A percentile compares a stretch with the other conserved stretches of the same genome.
These are phyloP conservation scores for Diplotaxis tenuifolia DNA, from an alignment of 345 rosid genomes.

Conservation along the genomic window DNA sequence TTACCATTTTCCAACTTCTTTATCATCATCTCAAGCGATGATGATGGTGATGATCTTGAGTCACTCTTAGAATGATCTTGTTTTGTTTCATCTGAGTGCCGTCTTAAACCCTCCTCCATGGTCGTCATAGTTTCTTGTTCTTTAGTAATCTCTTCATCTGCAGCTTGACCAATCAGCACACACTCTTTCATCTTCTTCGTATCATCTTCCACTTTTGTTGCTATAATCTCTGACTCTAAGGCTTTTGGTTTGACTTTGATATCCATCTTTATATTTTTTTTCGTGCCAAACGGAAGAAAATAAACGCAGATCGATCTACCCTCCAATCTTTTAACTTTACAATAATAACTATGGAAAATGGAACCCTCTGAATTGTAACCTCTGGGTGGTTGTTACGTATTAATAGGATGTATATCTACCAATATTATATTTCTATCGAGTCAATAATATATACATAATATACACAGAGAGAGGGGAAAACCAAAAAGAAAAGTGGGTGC, in stretches of 20 bases:
- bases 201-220: slow-evolving; percentile 23
- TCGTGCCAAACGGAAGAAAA: slow-evolving; percentile 32
- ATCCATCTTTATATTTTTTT: slow-evolving; percentile 14
- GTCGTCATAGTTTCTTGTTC: slow-evolving; percentile 14
- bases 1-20: slow-evolving; percentile 21
- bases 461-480: not conserved
- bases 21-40: not conserved
- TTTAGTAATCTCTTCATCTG: not conserved
- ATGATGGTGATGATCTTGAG: not conserved
- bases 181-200: slow-evolving; percentile 16
- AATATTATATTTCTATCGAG: not conserved
- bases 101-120: slow-evolving; percentile 12
- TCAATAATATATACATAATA: not conserved
- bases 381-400: slow-evolving; percentile 20
- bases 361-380: slow-evolving; percentile 21
- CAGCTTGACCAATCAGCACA: slow-evolving; percentile 3
- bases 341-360: slow-evolving; percentile 12
- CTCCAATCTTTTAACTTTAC: not conserved
- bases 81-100: not conserved
- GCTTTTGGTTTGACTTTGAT: slow-evolving; percentile 29
- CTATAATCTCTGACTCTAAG: slow-evolving; percentile 4
- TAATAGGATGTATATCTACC: not conserved
- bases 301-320: slow-evolving; percentile 10
- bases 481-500: slow-evolving; percentile 8
- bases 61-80: slow-evolving; percentile 15